Percentiles rank a stretch among this genome's conserved stretches.
phyloP scores from a whole-genome alignment of 176 grass and related monocot species.

The Cocos nucifera region DNA sequence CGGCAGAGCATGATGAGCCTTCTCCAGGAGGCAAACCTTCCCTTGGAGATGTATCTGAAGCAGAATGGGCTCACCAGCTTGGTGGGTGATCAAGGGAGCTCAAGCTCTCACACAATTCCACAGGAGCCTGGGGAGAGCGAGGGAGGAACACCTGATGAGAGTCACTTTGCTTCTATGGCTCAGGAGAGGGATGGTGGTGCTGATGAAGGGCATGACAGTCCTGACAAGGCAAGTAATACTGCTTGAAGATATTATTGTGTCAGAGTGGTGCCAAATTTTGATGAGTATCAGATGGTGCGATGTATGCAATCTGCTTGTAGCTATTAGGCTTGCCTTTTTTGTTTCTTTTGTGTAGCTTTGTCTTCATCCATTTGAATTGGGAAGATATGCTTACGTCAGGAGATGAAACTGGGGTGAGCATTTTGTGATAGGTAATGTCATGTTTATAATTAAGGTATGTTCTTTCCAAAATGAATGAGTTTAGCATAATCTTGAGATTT shows the following conservation, averaged over 20 bases:
- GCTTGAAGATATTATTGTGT: conserved; percentile 8
- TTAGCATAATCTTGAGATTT: no score
- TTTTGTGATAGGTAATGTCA: no score
- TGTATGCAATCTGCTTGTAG: no score
- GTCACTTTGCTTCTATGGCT: conserved; percentile 12
- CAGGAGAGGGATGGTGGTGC: conserved; percentile 15
- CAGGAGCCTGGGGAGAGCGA: conserved; percentile 42
- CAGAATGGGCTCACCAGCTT: conserved; percentile 63
- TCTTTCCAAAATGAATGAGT: no score
- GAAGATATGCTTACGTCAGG: no score
- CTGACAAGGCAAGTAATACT: conserved; percentile 32
- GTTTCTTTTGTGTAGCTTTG: no score
- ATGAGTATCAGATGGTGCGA: no score
- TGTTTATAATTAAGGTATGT: no score
- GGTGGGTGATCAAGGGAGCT: conserved; percentile 55
- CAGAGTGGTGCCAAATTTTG: no score
- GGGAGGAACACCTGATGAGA: conserved; percentile 54
- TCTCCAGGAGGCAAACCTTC: conserved; percentile 57
- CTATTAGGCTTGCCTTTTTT: no score
- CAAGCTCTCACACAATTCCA: conserved; percentile 16
- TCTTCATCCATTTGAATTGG: no score
- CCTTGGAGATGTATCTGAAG: conserved; percentile 86
- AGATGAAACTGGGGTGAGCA: no score
- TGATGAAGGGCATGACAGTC: conserved; percentile 32
- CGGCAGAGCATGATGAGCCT: conserved; percentile 67